These are phyloP conservation scores for Cochlearia excelsa DNA, from an alignment of 345 rosid species.

Conservation along the genomic window DNA sequence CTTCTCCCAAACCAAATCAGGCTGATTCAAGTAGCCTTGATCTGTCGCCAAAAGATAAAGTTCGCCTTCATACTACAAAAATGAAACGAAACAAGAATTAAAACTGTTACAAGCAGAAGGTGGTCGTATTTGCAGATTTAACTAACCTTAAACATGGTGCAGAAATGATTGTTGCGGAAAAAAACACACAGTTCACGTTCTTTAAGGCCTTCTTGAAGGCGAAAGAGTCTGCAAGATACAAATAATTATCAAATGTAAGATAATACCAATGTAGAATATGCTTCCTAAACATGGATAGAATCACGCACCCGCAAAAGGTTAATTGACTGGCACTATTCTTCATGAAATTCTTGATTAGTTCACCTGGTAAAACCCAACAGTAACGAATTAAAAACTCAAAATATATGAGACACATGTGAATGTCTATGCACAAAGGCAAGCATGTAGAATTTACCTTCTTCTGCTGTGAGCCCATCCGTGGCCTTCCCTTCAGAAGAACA, in stretches of 20 bases:
- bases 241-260: conserved; percentile 10
- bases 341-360: conserved; percentile 71
- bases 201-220: conserved; percentile 84
- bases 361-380: conserved; percentile 47
- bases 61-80: conserved; percentile 81
- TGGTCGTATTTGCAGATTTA: too few species aligned
- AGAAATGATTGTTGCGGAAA: conserved; percentile 96
- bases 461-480: conserved; percentile 59
- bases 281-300: conserved; percentile 8
- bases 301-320: conserved; percentile 79
- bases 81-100: neutral
- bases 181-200: conserved; percentile 96
- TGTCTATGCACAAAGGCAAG: conserved; percentile 1
- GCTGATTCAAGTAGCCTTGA: conserved; percentile 93
- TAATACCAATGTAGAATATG: neutral
- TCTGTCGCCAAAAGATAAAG: conserved; percentile 98
- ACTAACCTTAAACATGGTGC: conserved; percentile 96
- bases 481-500: conserved; percentile 38
- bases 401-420: too few species aligned
- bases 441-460: conserved; percentile 53
- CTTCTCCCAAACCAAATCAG: conserved; percentile 97
- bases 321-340: conserved; percentile 82
- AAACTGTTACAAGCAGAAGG: too few species aligned
- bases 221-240: conserved; percentile 61
- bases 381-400: too few species aligned